Evolutionary conservation across 768 basidiomycete species (phyloP), one percentile per base, ranked within the genome.

Genomic region (Botryobasidium botryosum): DNA sequence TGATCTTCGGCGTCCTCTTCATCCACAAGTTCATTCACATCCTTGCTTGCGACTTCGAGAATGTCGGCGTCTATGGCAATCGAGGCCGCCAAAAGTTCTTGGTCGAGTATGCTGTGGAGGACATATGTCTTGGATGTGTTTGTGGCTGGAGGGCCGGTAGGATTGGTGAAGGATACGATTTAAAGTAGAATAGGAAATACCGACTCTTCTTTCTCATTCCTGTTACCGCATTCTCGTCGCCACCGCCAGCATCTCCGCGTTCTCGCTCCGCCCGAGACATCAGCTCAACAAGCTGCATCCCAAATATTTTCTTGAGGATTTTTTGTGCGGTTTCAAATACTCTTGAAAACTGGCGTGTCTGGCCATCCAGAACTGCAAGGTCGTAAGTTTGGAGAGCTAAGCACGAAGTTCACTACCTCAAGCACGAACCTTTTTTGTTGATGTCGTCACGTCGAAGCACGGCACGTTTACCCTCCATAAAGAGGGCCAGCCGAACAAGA

Each of bases 271-370:
- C 73, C 20, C 77, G 72, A 0, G 74, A 64, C 37, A 75, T 72
- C 4, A 94, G 69, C 56, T 86, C 82, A 23, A 79, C 75, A 6
- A 94, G 68, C 53, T 92, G 84, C 75, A 90, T 75, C 2, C 82
- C 86, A 51, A 92, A 80, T 0, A 70, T 75, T 12, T 66, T 65
- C 12, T 63, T 62, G 3, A 94, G 64, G 5, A 72, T 72, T 4
- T 57, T 57, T 48, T 92, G 85, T 1, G 85, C 86, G 15, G 55
- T 56, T 0, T 57, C 57, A 29, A 86, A 70, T 20, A 91, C 74
- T 0, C 56, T 51, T n/a, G 71, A 72, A 62, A 90, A 91, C 0
- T 68, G 53, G 36, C 77, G 68, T 2, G 74, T 57, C 31, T 63
- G 52, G 12, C 64, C 61, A 2, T 67, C 68, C 23, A 76, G 57